Base-by-base conservation (phyloP, 2,329 filamentous ascomycete species). In the Xylaria multiplex region DNA sequence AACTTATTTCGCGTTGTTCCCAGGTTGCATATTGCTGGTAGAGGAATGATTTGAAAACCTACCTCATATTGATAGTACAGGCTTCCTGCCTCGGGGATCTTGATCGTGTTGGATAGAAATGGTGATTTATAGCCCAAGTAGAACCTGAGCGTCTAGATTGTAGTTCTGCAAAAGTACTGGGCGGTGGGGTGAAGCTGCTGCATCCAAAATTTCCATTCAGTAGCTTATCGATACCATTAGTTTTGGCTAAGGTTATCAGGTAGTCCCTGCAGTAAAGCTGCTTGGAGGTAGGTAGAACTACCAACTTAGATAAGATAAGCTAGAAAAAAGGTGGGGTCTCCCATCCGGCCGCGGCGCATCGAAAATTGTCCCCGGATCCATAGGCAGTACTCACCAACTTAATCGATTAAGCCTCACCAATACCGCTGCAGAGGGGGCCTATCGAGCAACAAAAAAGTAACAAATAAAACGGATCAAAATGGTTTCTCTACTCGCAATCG, bases 401-500 rank as follows among this genome's bases (percentile, higher is more conserved):
- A 48, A 62, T 11, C 2, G 16, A 30, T 11, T 9, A 24, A 24
- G 19, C 14, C 42, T 3, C 52, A 9, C 53, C 2, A 54, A 16
- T 7, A 40, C n/a, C 43, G 48, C 22, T n/a, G 14, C 7, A 14
- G 27, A 50, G 53, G 9, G 27, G 6, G 27, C 6, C 42, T 35
- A 32, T 11, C 22, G 4, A 54, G 40, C 32, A 22, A 40, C 9
- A 49, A 37, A 45, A 37, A 45, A 14, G 40, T 11, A 48, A 13
- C 30, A 45, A 37, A 50, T 14, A 49, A 11, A 46, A 40, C 40
- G 24, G 37, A 42, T 27, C 64, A 78, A 55, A 58, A 91, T 91
- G 88, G 82, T 85, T 48, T 87, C 88, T 62, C 80, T 84, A 67
- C 77, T 85, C 59, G 82, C 82, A 71, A 76, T 79, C 67, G 84